Conservation (phyloP, 2,329 filamentous ascomycete species). For the Neurospora sp. region DNA sequence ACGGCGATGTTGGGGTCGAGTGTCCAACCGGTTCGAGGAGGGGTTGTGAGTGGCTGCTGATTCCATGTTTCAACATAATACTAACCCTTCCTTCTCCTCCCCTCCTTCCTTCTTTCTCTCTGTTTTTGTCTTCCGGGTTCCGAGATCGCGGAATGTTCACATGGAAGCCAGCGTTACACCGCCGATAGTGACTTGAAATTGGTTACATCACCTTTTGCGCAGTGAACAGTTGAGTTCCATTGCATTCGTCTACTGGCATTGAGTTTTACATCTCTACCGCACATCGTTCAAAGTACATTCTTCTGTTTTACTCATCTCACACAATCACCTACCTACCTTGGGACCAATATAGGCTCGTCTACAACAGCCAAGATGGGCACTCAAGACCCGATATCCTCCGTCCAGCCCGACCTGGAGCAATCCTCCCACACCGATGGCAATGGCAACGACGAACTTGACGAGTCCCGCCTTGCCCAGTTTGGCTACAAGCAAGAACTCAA, state of each 20-base stretch:
- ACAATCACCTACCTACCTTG: too few species aligned
- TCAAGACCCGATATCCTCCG: constrained; percentile 6
- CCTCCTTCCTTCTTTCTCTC: neutral
- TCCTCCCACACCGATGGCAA: constrained; percentile 7
- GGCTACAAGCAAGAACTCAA: constrained; percentile 51
- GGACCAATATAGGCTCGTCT: neutral
- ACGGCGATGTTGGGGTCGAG: neutral
- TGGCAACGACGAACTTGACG: constrained; percentile 29
- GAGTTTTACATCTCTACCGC: neutral
- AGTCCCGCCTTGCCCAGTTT: constrained; percentile 41
- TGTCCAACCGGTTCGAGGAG: neutral
- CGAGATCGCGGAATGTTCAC: neutral
- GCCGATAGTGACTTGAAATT: neutral
- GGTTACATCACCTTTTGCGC: neutral
- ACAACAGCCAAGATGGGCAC: neutral
- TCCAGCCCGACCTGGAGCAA: constrained; percentile 15
- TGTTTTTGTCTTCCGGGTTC: neutral
- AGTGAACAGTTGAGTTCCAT: neutral
- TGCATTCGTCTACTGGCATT: neutral
- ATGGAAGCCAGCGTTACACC: neutral
- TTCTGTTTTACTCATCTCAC: neutral
- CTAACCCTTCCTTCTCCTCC: neutral
- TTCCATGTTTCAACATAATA: neutral
- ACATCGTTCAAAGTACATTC: neutral
- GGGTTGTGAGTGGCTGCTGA: neutral